Conservation (phyloP, 306 rosid species). For the Lagenaria siceraria region DNA sequence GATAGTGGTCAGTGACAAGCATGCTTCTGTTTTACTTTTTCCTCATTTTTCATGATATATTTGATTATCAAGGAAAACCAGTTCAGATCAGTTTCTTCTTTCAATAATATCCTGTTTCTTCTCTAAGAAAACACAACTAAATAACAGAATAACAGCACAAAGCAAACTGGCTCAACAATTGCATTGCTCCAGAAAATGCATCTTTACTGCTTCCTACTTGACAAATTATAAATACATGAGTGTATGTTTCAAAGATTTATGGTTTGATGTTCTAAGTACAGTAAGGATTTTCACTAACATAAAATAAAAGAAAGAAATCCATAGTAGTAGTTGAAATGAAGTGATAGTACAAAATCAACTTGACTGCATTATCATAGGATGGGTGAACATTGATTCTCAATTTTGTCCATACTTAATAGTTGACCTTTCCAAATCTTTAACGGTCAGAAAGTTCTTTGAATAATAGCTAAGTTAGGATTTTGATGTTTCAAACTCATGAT, state of each 20-base stretch:
- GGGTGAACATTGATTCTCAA: not conserved
- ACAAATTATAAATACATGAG: not conserved
- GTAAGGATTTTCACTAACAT: not conserved
- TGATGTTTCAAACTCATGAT: not conserved
- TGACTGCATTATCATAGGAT: not conserved
- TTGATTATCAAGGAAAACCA: not conserved
- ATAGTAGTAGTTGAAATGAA: not conserved
- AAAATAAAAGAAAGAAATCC: not conserved
- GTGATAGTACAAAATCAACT: not conserved
- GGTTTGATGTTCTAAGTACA: no score
- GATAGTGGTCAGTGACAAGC: not conserved
- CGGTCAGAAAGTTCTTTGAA: not conserved
- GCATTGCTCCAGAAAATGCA: not conserved
- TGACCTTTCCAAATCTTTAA: not conserved
- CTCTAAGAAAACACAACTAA: not conserved
- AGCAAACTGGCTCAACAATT: not conserved
- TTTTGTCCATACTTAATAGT: not conserved
- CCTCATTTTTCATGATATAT: not conserved
- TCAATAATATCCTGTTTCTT: not conserved
- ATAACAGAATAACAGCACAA: not conserved
- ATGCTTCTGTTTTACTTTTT: not conserved
- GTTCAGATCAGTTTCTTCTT: not conserved
- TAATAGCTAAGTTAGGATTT: not conserved
- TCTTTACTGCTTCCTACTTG: not conserved
- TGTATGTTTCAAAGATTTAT: not conserved